phyloP scores from a whole-genome alignment of 2,329 filamentous ascomycete genomes.

The Trichoderma sp. region DNA sequence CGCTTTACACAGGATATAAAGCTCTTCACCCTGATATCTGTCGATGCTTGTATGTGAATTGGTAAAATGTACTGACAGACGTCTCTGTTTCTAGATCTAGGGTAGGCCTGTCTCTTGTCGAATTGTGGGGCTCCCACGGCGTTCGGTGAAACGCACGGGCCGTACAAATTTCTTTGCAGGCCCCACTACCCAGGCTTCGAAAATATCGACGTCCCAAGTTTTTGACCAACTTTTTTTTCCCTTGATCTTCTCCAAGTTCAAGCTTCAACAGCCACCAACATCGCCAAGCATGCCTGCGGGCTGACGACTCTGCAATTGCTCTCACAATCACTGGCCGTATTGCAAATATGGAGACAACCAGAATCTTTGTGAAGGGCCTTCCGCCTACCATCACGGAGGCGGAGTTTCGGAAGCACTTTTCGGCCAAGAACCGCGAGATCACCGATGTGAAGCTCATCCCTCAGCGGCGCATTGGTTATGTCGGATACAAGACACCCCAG shows the following conservation, averaged over 20 bases:
- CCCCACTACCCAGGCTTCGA: constrained; percentile 25
- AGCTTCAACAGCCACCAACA: background rate
- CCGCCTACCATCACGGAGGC: constrained; percentile 83
- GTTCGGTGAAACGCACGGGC: constrained; percentile 25
- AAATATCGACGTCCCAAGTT: constrained; percentile 17
- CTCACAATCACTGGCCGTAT: background rate
- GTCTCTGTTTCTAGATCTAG: background rate
- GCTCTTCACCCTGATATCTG: too few species aligned
- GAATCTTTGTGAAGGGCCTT: constrained; percentile 77
- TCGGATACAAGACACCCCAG: constrained; percentile 84
- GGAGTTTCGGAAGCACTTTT: constrained; percentile 88
- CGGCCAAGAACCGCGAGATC: constrained; percentile 68
- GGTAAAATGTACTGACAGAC: background rate
- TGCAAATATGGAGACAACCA: constrained; percentile 61
- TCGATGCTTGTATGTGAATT: too few species aligned
- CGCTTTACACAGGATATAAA: too few species aligned
- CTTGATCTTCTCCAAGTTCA: constrained; percentile 16
- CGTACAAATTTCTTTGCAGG: constrained; percentile 22
- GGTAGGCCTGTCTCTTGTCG: background rate
- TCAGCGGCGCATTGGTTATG: constrained; percentile 88
- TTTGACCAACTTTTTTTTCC: constrained; percentile 18
- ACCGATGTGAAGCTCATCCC: constrained; percentile 93
- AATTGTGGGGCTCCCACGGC: background rate
- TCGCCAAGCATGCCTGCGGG: constrained; percentile 7
- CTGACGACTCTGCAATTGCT: constrained; percentile 2